Base-by-base conservation (phyloP, 192 early-diverging fungal species). In the Coemansia sp. region DNA sequence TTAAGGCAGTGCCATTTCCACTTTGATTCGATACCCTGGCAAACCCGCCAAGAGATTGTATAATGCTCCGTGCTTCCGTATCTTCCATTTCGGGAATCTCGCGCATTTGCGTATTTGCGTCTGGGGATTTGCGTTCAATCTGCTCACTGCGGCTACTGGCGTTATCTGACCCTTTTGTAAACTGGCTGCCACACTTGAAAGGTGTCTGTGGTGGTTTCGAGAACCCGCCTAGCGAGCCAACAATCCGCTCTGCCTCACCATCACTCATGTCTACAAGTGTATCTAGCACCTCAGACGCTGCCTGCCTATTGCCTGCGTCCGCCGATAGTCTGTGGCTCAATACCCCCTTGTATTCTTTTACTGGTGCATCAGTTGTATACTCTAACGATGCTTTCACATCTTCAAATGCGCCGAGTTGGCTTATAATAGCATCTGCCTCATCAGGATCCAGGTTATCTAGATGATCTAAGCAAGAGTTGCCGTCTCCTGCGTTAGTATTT, bases 141-240 rank as follows among this genome's bases (percentile, higher is more conserved):
- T 19, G 12, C 3, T 6, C 14, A 28, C n/a, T 34, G 12, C 7
- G 16, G 50, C 7, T 28, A 27, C 23, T 54, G 52, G 25, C 12
- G 52, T 25, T 54, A 12, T 0, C 25, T 5, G 51, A 24, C 19
- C 61, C 12, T 14, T 44, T 44, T 9, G n/a, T 7, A 59, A 26
- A 2, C 21, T 18, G 18, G 41, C 16, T 27, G 24, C 41, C 27
- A 47, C 18, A 14, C 57, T 59, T 59, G 30, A 19, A 21, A 51
- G 26, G 5, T 30, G 21, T 18, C 60, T 26, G 49, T 7, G 38
- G 38, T 44, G 60, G 60, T 48, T 49, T 60, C 21, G 56, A 31
- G 50, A 79, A 79, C 54, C 76, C 76, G 32, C 76, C 76, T 21
- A 66, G 54, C 22, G 60, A 24, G 7, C 47, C 34, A 7, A 79